A percentile compares a stretch with the other conserved stretches of the same genome.
Conservation (phyloP, 2,329 filamentous ascomycete genomes). For the Penicillium sp. region DNA sequence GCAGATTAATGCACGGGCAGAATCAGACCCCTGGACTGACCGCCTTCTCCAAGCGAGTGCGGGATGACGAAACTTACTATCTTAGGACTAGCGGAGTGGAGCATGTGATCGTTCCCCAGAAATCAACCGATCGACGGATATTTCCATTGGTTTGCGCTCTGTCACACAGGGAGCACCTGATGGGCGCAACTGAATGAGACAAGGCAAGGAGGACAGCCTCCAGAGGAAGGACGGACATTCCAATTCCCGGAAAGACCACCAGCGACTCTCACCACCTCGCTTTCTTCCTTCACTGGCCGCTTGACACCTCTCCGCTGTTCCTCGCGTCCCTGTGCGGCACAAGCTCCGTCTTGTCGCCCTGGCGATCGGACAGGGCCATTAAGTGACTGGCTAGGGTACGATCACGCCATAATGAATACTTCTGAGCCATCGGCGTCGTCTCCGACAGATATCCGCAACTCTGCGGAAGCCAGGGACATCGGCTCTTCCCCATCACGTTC, state of each 20-base stretch:
- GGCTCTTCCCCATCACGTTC: constrained; percentile 20
- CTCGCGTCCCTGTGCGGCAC: constrained; percentile 12
- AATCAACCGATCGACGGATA: constrained; percentile 14
- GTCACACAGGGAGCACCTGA: constrained; percentile 12
- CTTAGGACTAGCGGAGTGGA: constrained; percentile 13
- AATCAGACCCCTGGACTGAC: constrained; percentile 1
- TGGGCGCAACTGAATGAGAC: constrained; percentile 9
- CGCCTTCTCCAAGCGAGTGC: constrained; percentile 11
- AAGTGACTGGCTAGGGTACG: constrained; percentile 14
- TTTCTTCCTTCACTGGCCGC: not conserved
- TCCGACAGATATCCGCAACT: constrained; percentile 17
- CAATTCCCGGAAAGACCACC: no score
- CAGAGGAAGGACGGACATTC: not conserved
- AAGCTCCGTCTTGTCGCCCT: constrained; percentile 2
- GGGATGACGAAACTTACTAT: constrained; percentile 1
- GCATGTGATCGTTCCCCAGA: constrained; percentile 20
- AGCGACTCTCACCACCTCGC: no score
- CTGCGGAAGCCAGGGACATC: constrained; percentile 13
- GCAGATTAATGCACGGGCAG: constrained; percentile 4
- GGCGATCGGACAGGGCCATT: constrained; percentile 14
- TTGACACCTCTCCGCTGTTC: not conserved
- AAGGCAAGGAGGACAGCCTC: not conserved
- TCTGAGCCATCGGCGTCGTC: constrained; percentile 27
- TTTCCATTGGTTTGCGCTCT: constrained; percentile 5
- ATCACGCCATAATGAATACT: constrained; percentile 38